Evolutionary conservation across 768 basidiomycete genomes (phyloP).

Genomic region (Holtermannia corniformis): DNA sequence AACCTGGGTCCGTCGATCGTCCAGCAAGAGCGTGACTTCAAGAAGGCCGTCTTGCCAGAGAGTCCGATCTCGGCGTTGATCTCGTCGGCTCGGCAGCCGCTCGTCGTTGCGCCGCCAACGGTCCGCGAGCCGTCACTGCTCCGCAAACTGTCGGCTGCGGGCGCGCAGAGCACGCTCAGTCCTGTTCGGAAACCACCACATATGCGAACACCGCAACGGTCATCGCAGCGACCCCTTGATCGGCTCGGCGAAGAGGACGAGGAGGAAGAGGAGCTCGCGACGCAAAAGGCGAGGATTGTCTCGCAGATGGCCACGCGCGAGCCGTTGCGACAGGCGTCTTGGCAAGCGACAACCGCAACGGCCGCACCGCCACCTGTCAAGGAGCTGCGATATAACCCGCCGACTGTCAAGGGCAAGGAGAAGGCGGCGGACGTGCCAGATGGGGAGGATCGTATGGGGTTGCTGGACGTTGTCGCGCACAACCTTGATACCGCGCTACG

Average conservation of each 20-base stretch:
- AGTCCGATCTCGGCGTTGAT: conserved; percentile 87
- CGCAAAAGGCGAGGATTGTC: conserved; percentile 85
- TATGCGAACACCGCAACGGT: conserved; percentile 2
- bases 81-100: conserved; percentile 74
- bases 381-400: background rate
- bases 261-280: conserved; percentile 61
- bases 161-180: conserved; percentile 54
- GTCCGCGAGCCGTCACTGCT: conserved; percentile 36
- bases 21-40: conserved; percentile 78
- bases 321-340: conserved; percentile 37
- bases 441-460: conserved; percentile 2
- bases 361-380: background rate
- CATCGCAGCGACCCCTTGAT: conserved; percentile 10
- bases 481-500: conserved; percentile 15
- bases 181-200: conserved; percentile 18
- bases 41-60: conserved; percentile 87
- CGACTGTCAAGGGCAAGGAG: background rate
- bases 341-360: conserved; percentile 4
- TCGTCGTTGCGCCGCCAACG: conserved; percentile 52
- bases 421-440: background rate
- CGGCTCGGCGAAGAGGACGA: conserved; percentile 36
- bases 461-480: conserved; percentile 18
- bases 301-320: conserved; percentile 68
- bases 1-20: conserved; percentile 36
- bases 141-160: conserved; percentile 32